Evolutionary conservation across 2,329 filamentous ascomycete genomes (phyloP), one percentile per base, ranked within the genome.

Genomic region (Nemania sp.): DNA sequence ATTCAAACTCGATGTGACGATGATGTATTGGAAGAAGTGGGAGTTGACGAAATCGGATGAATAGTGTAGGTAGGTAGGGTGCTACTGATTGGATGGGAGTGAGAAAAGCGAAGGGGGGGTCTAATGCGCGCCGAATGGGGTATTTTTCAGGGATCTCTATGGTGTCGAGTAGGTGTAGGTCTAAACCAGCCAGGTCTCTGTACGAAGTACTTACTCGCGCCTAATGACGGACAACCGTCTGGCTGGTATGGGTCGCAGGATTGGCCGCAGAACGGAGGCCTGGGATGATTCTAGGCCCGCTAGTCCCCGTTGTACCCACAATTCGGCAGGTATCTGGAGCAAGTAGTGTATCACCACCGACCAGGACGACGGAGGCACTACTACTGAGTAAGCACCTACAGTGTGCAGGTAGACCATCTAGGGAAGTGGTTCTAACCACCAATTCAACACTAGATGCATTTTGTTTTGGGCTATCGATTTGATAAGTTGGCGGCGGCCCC

Each of bases 201-300:
- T 9, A 14, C 42, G n/a, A n/a, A n/a, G 24, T 41, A 28, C 43
- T 52, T 52, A 7, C 46, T 56, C 49, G 45, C 52, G 56, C 49
- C 52, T 56, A 56, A 55, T 62, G 58, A 61, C 63, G 62, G 64
- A 54, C 62, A 66, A 65, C 67, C 67, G 63, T 63, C 66, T 67
- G 65, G 57, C 64, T 61, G 65, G 65, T 59, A 60, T 43, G 61
- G 66, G 67, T 64, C 65, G 67, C 67, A 69, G 66, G 61, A 64
- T 59, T 61, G 67, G 67, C 66, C 67, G 67, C 67, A 70, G 67
- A 67, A 63, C 60, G 60, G 60, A 64, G 60, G 47, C 56, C 62
- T 58, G 63, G 64, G 61, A 64, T 67, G 65, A 67, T 66, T 68
- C 58, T 56, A 52, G 50, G 30, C 57, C 57, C 39, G 53, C 51